A percentile compares a stretch with the other conserved stretches of the same genome.
Evolutionary conservation across 148 eudicot genomes (phyloP).

Genomic region (Cornus kousa): DNA sequence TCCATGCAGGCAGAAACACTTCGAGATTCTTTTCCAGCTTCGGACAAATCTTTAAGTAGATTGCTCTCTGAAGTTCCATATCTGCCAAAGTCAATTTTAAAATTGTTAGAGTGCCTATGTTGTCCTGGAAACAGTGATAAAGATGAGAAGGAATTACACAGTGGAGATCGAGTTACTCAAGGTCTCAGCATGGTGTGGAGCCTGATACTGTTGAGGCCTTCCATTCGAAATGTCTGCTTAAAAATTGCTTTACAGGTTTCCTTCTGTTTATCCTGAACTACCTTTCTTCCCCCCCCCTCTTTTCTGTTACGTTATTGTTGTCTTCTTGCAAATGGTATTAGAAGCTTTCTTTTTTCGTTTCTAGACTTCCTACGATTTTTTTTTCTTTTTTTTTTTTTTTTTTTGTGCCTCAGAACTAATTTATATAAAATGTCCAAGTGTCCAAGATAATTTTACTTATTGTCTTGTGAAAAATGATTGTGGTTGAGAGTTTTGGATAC

Average conservation of each 20-base stretch:
- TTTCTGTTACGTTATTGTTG: no score
- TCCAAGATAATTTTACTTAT: no score
- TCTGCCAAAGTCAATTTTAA: slow-evolving; percentile 72
- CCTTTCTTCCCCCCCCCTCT: no score
- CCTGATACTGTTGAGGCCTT: slow-evolving; percentile 76
- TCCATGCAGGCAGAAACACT: slow-evolving; percentile 77
- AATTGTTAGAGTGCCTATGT: slow-evolving; percentile 70
- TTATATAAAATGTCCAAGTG: no score
- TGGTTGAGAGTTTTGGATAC: not conserved
- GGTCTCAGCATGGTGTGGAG: slow-evolving; percentile 94
- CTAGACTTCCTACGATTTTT: not conserved
- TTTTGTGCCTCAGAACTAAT: not conserved
- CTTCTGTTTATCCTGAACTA: slow-evolving; percentile 4
- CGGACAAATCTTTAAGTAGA: slow-evolving; percentile 83
- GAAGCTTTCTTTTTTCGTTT: no score
- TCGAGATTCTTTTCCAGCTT: slow-evolving; percentile 83
- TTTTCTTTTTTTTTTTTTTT: slow-evolving; percentile 1
- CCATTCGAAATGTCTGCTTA: slow-evolving; percentile 68
- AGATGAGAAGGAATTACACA: slow-evolving; percentile 65
- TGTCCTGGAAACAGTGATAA: slow-evolving; percentile 63
- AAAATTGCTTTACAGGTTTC: slow-evolving; percentile 85
- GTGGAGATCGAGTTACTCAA: slow-evolving; percentile 94
- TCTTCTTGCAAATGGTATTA: no score
- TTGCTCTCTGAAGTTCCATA: slow-evolving; percentile 87
- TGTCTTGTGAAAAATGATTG: not conserved